Percentiles rank a stretch among this genome's conserved stretches.
Evolutionary conservation across 345 rosid species (phyloP).

Genomic region (Boechera stricta): DNA sequence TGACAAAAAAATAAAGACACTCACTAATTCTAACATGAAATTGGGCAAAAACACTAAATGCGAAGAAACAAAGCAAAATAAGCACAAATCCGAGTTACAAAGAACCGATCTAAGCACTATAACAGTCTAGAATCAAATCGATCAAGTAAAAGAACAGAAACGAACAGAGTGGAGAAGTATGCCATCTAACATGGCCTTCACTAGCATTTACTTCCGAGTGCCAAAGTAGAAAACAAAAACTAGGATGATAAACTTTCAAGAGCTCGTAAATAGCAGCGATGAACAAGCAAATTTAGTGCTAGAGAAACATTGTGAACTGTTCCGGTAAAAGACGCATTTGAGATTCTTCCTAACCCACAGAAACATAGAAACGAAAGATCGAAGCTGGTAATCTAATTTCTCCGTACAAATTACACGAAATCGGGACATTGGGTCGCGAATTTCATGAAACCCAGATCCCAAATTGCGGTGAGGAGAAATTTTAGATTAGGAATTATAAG

Average conservation of each 20-base stretch:
- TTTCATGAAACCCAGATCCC: constrained; percentile 23
- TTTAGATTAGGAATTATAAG: not conserved
- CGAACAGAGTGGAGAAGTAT: no score
- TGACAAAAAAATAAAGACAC: no score
- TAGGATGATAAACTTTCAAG: not conserved
- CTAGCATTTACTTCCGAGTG: not conserved
- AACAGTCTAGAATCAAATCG: no score
- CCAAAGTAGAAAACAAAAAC: not conserved
- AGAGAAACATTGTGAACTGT: not conserved
- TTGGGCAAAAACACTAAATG: no score
- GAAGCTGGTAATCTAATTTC: not conserved
- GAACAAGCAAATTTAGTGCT: constrained; percentile 32
- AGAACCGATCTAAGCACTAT: no score
- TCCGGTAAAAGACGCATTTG: constrained; percentile 24
- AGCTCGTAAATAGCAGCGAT: not conserved
- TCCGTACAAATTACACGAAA: not conserved
- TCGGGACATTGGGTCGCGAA: not conserved
- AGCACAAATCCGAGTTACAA: no score
- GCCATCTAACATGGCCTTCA: not conserved
- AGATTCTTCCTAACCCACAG: constrained; percentile 19
- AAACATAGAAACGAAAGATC: constrained; percentile 27
- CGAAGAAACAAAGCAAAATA: no score
- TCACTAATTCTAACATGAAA: no score
- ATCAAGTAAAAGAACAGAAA: no score
- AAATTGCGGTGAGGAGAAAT: constrained; percentile 12